Evolutionary conservation across 768 basidiomycete species (phyloP).

Genomic region (Boletus eberwhitei): DNA sequence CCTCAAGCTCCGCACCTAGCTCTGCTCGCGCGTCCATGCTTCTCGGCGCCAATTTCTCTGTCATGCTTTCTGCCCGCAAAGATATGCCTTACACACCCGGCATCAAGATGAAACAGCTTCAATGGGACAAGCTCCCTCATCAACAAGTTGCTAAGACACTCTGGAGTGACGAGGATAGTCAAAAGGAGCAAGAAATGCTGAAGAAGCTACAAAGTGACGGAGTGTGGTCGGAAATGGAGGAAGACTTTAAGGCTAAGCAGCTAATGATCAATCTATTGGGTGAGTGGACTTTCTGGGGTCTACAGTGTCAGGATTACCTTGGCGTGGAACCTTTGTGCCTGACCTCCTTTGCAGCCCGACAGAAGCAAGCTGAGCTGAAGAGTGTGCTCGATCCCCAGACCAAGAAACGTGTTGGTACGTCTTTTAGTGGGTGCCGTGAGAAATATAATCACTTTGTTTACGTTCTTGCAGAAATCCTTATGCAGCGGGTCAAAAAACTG

Average conservation of each 20-base stretch:
- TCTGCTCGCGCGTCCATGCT: slow-evolving; percentile 62
- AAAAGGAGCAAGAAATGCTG: slow-evolving; percentile 77
- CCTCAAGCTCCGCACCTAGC: slow-evolving; percentile 36
- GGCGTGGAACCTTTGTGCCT: background rate
- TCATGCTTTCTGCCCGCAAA: slow-evolving; percentile 66
- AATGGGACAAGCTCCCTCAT: slow-evolving; percentile 98
- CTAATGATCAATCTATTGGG: slow-evolving; percentile 88
- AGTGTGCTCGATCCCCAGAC: slow-evolving; percentile 90
- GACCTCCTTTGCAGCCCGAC: slow-evolving; percentile 51
- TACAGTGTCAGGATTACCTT: background rate
- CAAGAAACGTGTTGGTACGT: slow-evolving; percentile 89
- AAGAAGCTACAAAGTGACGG: slow-evolving; percentile 80
- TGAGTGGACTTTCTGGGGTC: slow-evolving; percentile 31
- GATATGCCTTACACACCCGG: slow-evolving; percentile 81
- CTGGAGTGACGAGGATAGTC: slow-evolving; percentile 67
- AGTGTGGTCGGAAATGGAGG: slow-evolving; percentile 95
- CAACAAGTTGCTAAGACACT: slow-evolving; percentile 81
- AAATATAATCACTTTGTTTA: background rate
- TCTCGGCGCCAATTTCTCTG: slow-evolving; percentile 54
- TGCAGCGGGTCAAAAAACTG: slow-evolving; percentile 79
- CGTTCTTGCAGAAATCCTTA: slow-evolving; percentile 72
- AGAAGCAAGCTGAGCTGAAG: slow-evolving; percentile 84
- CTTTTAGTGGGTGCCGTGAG: background rate
- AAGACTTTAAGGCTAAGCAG: slow-evolving; percentile 96
- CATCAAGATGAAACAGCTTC: slow-evolving; percentile 95